Base-by-base conservation (phyloP, 768 basidiomycete genomes). In the Rhizopogon sp. region DNA sequence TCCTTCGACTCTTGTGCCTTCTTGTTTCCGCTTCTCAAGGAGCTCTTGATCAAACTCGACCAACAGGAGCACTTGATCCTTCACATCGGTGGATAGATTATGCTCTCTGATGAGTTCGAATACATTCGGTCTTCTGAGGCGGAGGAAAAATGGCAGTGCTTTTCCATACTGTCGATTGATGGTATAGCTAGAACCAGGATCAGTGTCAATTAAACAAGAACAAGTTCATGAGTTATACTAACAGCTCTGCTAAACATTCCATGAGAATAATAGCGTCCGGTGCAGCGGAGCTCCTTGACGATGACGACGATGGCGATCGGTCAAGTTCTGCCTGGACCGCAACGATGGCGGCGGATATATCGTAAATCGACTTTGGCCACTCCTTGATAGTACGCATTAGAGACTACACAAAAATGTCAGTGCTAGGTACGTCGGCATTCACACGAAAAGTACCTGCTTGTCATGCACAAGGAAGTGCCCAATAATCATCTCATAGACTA, bases 401-500 rank as follows among this genome's bases (percentile, higher is more conserved):
- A 1, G 85, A 78, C 92, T 97, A 58, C 3, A 17, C 29, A 13
- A 17, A 28, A 25, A 55, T 9, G 11, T 49, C 46, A 49, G 46
- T 37, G 33, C 46, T 22, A 35, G 33, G 14, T 37, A 22, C 14
- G 20, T 37, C 33, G 49, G 45, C 13, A 22, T 49, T 10, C 46
- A 37, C 20, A 16, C 16, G 9, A 55, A 76, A 39, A 11, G 35
- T 62, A 90, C 93, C 65, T 78, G 70, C 64, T 80, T 81, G 67
- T 98, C 90, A 52, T 90, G 83, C 3, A 81, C 76, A 28, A 98
- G 71, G 68, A 93, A 90, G 67, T 97, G 82, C 0, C 85, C 93
- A 6, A 99, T 79, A 43, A 98, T 84, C 89, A 98, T 93, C 68
- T 96, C 95, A 68, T 98, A 99, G 3, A 96, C 90, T 29, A 94